Evolutionary conservation across 768 basidiomycete genomes (phyloP), one percentile per base, ranked within the genome.

Genomic region (Holtermanniella nyarrowii): DNA sequence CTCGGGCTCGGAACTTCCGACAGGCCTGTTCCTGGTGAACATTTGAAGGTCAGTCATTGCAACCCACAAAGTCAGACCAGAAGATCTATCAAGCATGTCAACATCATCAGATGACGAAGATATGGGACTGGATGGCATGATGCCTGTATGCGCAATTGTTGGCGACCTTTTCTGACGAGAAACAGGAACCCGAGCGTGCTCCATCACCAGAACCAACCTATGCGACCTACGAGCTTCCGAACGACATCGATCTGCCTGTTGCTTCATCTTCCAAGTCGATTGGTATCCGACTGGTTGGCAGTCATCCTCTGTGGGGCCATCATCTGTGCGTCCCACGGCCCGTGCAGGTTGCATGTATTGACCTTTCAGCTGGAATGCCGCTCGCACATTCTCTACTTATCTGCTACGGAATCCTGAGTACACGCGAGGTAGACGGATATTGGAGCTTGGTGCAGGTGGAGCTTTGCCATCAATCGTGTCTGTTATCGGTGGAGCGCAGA

Each of bases 371-470:
- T 71, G 59, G 65, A 61, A 65, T 41, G 62, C 65, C 11, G 54
- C 65, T 14, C 54, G 59, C 21, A 48, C 54, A 0, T 48, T 67
- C 14, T 57, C 65, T 13, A 61, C 52, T 7, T 67, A 55, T 26
- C 54, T 71, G 4, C 49, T 71, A 13, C 46, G 62, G 7, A 58
- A 72, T 46, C 63, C 66, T 3, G 22, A 50, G 3, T 59, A 71
- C 16, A 53, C 68, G 42, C 59, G 58, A 0, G 71, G 72, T 4
- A 74, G 71, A 27, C 69, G 61, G 22, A 81, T 96, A 0, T 75
- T 96, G 1, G 95, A 99, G 68, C 79, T 97, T 0, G 95, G 95
- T 0, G 95, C 95, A 0, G 95, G 90, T 0, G 91, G 88, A 1
- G 93, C 83, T 2, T 74, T 97, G 4, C 95, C 95, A 0, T 81